A percentile compares a stretch with the other conserved stretches of the same genome.
phyloP scores from a whole-genome alignment of 2,329 filamentous ascomycete genomes.

The Pseudogymnoascus sp. region DNA sequence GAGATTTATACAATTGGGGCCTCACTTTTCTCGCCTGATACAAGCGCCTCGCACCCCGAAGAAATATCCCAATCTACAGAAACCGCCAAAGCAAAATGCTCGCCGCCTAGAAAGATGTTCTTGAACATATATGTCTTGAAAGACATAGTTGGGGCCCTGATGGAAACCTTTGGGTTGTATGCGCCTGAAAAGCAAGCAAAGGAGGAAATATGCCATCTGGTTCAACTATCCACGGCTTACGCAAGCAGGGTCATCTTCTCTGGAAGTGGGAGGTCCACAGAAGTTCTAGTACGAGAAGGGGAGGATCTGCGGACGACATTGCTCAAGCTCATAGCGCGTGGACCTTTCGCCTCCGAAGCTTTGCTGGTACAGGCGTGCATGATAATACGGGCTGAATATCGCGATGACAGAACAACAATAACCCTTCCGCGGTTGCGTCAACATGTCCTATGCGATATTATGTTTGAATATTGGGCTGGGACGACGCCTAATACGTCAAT shows the following conservation, averaged over 20 bases:
- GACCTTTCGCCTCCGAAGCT: not conserved
- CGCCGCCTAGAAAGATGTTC: conserved; percentile 8
- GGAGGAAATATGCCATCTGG: not conserved
- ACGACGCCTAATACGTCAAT: conserved; percentile 14
- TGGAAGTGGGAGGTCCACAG: not conserved
- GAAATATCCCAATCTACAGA: not conserved
- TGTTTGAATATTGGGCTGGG: conserved; percentile 21
- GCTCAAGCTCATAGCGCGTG: conserved; percentile 5
- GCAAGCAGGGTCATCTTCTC: not conserved
- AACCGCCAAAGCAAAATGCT: conserved; percentile 16
- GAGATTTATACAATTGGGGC: conserved; percentile 15
- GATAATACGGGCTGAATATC: not conserved
- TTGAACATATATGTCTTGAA: not conserved
- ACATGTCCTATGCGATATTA: conserved; percentile 8
- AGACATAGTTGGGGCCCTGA: not conserved
- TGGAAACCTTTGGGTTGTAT: not conserved
- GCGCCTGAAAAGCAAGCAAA: not conserved
- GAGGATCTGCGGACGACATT: not conserved
- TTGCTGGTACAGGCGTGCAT: conserved; percentile 6
- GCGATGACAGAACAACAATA: not conserved
- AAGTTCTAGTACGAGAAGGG: not conserved
- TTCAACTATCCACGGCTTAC: not conserved
- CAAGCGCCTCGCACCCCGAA: not conserved
- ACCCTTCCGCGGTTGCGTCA: conserved; percentile 8
- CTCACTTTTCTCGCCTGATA: not conserved